Conservation (phyloP, 768 basidiomycete genomes). For the Phanerochaete carnosa region DNA sequence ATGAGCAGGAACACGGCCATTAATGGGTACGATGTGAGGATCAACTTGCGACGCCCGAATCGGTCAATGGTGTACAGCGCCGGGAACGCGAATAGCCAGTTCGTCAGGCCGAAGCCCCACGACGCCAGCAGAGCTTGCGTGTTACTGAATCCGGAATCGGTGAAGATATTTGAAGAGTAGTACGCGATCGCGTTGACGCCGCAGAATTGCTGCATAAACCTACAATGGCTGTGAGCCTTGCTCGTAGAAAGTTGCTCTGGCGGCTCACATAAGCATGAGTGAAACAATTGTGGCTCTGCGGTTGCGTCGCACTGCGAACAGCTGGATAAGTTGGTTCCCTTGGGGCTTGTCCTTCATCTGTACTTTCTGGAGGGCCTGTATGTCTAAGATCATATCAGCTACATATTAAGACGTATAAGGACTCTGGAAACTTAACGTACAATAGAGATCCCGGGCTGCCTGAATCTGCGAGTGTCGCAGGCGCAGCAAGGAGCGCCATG, state of each 20-base stretch:
- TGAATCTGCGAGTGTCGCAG: constrained; percentile 69
- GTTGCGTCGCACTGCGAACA: constrained; percentile 78
- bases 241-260: background rate
- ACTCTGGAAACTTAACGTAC: background rate
- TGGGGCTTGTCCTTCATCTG: constrained; percentile 53
- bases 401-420: background rate
- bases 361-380: constrained; percentile 63
- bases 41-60: constrained; percentile 58
- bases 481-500: constrained; percentile 56
- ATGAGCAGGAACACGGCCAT: constrained; percentile 50
- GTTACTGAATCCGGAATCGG: constrained; percentile 49
- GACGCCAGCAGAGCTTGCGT: constrained; percentile 59
- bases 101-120: constrained; percentile 54
- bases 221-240: background rate
- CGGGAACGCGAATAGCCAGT: constrained; percentile 41
- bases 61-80: constrained; percentile 55
- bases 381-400: constrained; percentile 30
- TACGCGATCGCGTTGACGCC: constrained; percentile 81
- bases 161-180: constrained; percentile 78
- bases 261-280: constrained; percentile 52
- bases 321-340: constrained; percentile 54
- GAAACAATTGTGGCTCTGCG: constrained; percentile 60
- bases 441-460: constrained; percentile 76
- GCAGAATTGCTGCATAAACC: constrained; percentile 76
- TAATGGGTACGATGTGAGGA: constrained; percentile 50